Conservation (phyloP, 2,329 filamentous ascomycete species). For the Immersiporthe knoxdaviesiana region DNA sequence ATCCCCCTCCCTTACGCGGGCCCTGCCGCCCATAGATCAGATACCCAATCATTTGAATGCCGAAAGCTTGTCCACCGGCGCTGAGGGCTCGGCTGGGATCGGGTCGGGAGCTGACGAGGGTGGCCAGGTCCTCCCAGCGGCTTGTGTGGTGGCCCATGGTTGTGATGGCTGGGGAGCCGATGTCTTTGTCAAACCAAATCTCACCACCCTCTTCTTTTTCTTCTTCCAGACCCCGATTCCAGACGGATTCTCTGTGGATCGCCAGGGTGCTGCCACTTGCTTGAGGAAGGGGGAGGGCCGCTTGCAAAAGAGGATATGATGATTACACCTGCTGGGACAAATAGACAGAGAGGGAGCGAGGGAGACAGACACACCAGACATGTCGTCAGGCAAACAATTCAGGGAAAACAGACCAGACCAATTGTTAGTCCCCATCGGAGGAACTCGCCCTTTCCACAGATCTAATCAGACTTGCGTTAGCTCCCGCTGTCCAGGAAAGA, state of each 20-base stretch:
- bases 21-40: neutral
- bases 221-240: neutral
- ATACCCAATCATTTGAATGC: neutral
- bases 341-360: neutral
- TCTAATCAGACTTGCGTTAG: conserved; percentile 25
- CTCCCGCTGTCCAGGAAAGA: conserved; percentile 21
- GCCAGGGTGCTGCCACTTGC: no score
- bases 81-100: conserved; percentile 6
- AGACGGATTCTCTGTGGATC: neutral
- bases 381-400: conserved; percentile 3
- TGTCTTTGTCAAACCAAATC: conserved; percentile 3
- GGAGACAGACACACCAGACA: neutral
- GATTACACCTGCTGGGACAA: conserved; percentile 16
- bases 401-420: neutral
- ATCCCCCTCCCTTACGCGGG: neutral
- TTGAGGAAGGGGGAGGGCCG: neutral
- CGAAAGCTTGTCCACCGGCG: neutral
- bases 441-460: conserved; percentile 6
- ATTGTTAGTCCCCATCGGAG: neutral
- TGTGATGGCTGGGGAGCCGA: conserved; percentile 13
- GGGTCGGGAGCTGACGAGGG: conserved; percentile 10
- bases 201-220: neutral
- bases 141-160: neutral
- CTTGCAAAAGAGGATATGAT: conserved; percentile 3
- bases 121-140: conserved; percentile 28